A percentile compares a stretch with the other conserved stretches of the same genome.
Conservation (phyloP, 2,329 filamentous ascomycete species). For the Parafenestella ontariensis region DNA sequence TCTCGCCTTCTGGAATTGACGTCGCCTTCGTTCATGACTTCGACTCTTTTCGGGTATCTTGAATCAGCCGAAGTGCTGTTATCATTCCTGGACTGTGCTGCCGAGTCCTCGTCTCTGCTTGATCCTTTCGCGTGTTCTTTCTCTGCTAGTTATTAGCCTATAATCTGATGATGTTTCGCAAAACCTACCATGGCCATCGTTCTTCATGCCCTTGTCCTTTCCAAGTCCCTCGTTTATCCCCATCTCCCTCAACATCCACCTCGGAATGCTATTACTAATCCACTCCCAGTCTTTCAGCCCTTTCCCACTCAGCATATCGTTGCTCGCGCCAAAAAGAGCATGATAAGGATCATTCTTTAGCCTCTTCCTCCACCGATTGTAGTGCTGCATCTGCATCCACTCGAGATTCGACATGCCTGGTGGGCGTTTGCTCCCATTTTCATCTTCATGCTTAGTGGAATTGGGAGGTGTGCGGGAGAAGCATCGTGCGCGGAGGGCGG, state of each 20-base stretch:
- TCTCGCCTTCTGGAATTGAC: conserved; percentile 1
- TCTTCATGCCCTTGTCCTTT: background rate
- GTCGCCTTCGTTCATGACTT: conserved; percentile 7
- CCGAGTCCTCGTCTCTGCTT: conserved; percentile 1
- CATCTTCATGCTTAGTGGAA: conserved; percentile 30
- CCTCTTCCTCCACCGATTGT: conserved; percentile 36
- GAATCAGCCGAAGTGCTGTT: background rate
- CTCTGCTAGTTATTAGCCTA: background rate
- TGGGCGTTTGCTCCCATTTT: conserved; percentile 22
- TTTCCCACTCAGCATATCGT: conserved; percentile 42
- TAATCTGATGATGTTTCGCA: background rate
- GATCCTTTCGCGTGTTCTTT: background rate
- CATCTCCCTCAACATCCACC: conserved; percentile 42
- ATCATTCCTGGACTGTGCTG: background rate
- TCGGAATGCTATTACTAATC: conserved; percentile 38
- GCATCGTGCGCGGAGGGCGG: conserved; percentile 33
- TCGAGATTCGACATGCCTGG: conserved; percentile 36
- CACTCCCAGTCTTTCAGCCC: conserved; percentile 41
- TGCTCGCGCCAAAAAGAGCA: conserved; percentile 52
- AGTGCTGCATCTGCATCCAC: conserved; percentile 40
- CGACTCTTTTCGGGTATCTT: conserved; percentile 23
- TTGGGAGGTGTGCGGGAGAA: conserved; percentile 36
- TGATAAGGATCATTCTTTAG: conserved; percentile 53
- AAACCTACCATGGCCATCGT: background rate
- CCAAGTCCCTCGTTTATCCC: conserved; percentile 9